A percentile compares a stretch with the other conserved stretches of the same genome.
Evolutionary conservation across 2,329 filamentous ascomycete genomes (phyloP).

Genomic region (Claviceps africana): DNA sequence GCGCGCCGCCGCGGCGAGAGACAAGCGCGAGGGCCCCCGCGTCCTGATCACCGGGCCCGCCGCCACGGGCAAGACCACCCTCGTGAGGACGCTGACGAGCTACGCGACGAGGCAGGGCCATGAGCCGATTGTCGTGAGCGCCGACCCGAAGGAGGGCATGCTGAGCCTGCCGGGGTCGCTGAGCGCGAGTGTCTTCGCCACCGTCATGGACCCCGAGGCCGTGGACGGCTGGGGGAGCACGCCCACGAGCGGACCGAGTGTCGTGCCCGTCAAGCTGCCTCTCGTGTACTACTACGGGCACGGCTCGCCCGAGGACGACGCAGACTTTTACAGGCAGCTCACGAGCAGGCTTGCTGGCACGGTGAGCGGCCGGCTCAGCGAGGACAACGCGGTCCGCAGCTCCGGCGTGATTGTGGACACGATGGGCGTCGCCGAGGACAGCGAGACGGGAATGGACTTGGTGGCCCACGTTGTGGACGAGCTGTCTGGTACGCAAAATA

Average conservation of each 20-base stretch:
- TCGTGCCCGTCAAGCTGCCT: conserved; percentile 80
- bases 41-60: conserved; percentile 71
- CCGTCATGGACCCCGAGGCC: conserved; percentile 64
- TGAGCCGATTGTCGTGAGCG: conserved; percentile 71
- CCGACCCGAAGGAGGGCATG: conserved; percentile 70
- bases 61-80: conserved; percentile 68
- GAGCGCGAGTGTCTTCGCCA: conserved; percentile 74
- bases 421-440: conserved; percentile 52
- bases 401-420: conserved; percentile 81
- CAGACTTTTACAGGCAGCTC: conserved; percentile 57
- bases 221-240: conserved; percentile 82
- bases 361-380: conserved; percentile 61
- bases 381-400: conserved; percentile 56
- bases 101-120: conserved; percentile 63
- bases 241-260: conserved; percentile 78
- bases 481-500: conserved; percentile 28
- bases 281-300: conserved; percentile 81
- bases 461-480: conserved; percentile 60
- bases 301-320: conserved; percentile 57
- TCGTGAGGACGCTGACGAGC: conserved; percentile 62
- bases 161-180: conserved; percentile 67
- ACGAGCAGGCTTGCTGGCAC: conserved; percentile 65
- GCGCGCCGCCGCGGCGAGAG: conserved; percentile 44
- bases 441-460: conserved; percentile 56
- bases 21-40: conserved; percentile 50